Percentiles rank a stretch among this genome's conserved stretches.
Evolutionary conservation across 495 filamentous ascomycete genomes (phyloP).

Genomic region (Neurospora sp.): DNA sequence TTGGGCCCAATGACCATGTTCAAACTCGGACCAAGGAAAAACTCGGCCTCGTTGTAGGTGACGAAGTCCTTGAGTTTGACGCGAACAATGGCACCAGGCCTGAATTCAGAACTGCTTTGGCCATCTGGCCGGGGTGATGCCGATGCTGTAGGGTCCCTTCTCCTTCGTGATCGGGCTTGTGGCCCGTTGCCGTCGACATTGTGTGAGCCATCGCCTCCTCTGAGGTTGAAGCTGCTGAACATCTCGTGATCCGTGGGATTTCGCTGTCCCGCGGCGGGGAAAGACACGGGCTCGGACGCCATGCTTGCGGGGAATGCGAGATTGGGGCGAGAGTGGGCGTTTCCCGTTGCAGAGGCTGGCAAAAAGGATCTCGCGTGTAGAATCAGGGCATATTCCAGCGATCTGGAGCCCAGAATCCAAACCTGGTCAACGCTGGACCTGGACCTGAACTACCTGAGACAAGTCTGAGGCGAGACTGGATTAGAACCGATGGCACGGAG

Average conservation of each 20-base stretch:
- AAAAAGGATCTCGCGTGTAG: neutral
- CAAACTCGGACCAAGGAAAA: constrained; percentile 78
- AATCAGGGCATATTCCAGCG: neutral
- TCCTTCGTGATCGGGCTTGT: neutral
- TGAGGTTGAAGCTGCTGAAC: neutral
- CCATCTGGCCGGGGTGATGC: constrained; percentile 2
- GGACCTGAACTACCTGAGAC: neutral
- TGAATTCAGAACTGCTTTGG: constrained; percentile 26
- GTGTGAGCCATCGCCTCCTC: neutral
- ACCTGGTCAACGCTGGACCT: neutral
- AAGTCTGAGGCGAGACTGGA: neutral
- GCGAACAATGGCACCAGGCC: constrained; percentile 82
- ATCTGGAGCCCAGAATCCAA: neutral
- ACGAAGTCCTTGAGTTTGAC: constrained; percentile 88
- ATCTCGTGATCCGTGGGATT: neutral
- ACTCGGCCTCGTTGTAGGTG: constrained; percentile 84
- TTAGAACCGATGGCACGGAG: neutral
- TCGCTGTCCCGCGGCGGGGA: neutral
- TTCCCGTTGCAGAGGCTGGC: neutral
- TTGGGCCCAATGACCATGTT: constrained; percentile 99
- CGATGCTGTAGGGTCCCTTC: neutral
- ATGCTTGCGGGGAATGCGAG: neutral
- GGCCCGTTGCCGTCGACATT: neutral
- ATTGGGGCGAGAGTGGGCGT: neutral
- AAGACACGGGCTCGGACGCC: neutral